Base-by-base conservation (phyloP, 2,329 filamentous ascomycete species). In the Trichophyton equinum region DNA sequence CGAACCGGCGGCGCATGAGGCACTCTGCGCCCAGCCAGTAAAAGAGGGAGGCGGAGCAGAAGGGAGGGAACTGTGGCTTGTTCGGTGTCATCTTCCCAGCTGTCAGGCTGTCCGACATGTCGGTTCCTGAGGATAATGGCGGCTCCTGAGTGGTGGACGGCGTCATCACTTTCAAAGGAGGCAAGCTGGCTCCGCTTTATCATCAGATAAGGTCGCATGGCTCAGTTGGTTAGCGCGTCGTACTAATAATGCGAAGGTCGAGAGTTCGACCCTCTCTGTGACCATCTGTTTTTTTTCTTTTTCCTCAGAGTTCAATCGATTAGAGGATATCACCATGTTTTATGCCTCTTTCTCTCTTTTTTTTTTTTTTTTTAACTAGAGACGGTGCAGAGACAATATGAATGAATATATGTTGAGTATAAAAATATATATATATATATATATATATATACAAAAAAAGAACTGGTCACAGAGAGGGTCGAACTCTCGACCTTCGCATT, bases 241-340 rank as follows among this genome's bases (percentile, higher is more conserved):
- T 51, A 51, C 46, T 51, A 51, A 51, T 59, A 59, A 61, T 57
- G 56, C 55, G 56, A 61, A 61, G 44, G 44, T 60, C 60, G 60
- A 46, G 60, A 60, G 60, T 62, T 62, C 60, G 60, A 62, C 60
- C 61, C 61, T 60, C 61, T 47, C 57, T 60, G 58, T 47, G 58
- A 62, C 58, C 61, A 62, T 47, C 22, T 40, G 30, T 2, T 49
- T 44, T 22, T 49, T 40, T 22, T 60, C 60, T 36, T 59, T 59
- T 30, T 6, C 18, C 13, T 38, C 6, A 30, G 27, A 30, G 27
- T 5, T 3, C 27, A 30, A 5, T 7, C 27, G 6, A 30, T 30
- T 22, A 5, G 27, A 1, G 27, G 27, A 30, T 38, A 38, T 13
- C 2, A 2, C 11, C 11, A 38, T 38, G 3, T 38, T 11, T 38